These are phyloP conservation scores for Cucumis cinereus DNA, from an alignment of 306 rosid genomes.

Conservation along the genomic window DNA sequence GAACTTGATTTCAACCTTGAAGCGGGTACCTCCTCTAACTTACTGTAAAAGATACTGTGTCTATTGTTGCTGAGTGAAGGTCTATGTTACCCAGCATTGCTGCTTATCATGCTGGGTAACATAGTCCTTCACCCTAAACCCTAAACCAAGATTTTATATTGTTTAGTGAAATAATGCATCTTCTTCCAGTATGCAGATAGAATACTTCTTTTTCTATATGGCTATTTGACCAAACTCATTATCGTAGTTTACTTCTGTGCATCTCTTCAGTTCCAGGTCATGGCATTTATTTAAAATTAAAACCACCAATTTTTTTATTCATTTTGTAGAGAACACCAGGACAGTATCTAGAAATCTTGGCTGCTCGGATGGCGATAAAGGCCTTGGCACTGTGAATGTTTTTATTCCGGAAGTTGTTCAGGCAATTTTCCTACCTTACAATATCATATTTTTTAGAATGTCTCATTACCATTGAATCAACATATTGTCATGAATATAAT, in stretches of 20 bases:
- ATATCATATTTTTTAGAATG: not conserved
- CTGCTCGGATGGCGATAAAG: constrained; percentile 36
- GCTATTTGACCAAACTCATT: not conserved
- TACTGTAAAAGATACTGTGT: not conserved
- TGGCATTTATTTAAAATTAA: not conserved
- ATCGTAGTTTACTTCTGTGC: not conserved
- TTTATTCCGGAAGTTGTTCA: constrained; percentile 88
- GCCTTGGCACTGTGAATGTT: constrained; percentile 55
- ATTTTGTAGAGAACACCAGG: constrained; percentile 70
- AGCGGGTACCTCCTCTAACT: constrained; percentile 53
- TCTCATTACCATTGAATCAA: not conserved
- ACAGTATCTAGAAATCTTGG: constrained; percentile 84
- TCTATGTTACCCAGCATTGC: not conserved
- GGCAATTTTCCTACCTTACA: constrained; percentile 31
- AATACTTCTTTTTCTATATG: not conserved
- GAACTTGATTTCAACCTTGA: constrained; percentile 89
- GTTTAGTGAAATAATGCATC: not conserved
- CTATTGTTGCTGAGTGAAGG: constrained; percentile 2
- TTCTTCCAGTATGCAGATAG: not conserved
- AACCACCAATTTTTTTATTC: not conserved
- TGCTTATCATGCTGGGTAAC: not conserved
- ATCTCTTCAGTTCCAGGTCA: constrained; percentile 1
- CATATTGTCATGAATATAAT: not conserved
- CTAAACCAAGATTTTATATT: not conserved
- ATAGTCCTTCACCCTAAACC: not conserved